Evolutionary conservation across 805 yeast genomes (phyloP), one percentile per base, ranked within the genome.

Genomic region (Barnettozyma botsteinii): DNA sequence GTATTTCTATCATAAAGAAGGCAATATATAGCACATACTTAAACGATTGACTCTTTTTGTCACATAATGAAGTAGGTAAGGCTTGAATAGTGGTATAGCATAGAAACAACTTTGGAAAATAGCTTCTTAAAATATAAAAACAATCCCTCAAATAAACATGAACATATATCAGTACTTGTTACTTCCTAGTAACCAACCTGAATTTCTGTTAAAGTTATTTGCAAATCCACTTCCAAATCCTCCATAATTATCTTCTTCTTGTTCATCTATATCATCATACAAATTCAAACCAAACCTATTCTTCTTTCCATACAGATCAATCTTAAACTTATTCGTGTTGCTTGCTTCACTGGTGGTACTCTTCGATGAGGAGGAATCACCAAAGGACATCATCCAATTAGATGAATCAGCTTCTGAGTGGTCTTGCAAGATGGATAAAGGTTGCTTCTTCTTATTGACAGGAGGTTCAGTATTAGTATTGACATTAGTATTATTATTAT

Each of bases 251-350:
- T 35, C 40, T 15, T 42, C 43, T 11, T 38, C 38, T 3, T 45
- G 45, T 11, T 46, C 51, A 12, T 46, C 46, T 15, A 40, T 45
- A 36, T 42, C 44, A 10, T 35, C 51, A 33, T 56, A 56, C 8
- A 54, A 26, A 25, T 42, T 48, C 34, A 53, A 24, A 21, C 51
- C 54, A 35, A 40, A 46, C 15, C 48, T 49, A 32, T 56, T 55
- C 42, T 50, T 52, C 36, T 51, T 49, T 6, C 52, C 58, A 35
- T 55, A 56, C 17, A 56, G 37, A 20, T 56, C 57, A 37, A 56
- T 55, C 44, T 49, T 56, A 41, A 47, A 54, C 33, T 46, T 47
- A 21, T 31, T 31, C 21, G 17, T 5, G 13, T 7, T 33, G 10
- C 13, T 24, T 11, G 5, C 33, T 19, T 11, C 27, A 2, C 14